Evolutionary conservation across 2,329 filamentous ascomycete species (phyloP).

Genomic region (Colletotrichum sp.): DNA sequence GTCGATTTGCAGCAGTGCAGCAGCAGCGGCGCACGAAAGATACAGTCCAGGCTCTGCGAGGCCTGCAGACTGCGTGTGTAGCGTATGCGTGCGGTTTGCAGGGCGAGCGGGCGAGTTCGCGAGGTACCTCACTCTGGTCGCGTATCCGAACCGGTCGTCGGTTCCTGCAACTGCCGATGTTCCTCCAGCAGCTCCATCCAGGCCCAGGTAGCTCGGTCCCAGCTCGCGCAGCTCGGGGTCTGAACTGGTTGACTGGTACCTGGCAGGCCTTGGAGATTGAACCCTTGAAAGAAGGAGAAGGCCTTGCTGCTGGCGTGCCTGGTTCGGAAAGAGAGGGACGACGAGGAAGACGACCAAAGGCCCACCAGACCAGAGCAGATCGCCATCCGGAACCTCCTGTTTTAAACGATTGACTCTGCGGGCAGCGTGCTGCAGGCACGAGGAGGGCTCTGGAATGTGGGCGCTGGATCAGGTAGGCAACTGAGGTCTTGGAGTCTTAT

Average conservation of each 20-base stretch:
- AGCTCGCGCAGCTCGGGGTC: not conserved
- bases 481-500: not conserved
- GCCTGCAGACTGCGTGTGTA: not conserved
- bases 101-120: not conserved
- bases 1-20: not conserved
- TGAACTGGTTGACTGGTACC: not conserved
- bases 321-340: not conserved
- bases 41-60: not conserved
- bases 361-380: not conserved
- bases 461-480: not conserved
- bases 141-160: not conserved
- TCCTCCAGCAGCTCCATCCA: not conserved
- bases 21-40: not conserved
- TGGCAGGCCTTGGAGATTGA: not conserved
- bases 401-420: constrained; percentile 13
- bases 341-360: not conserved
- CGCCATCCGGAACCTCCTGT: constrained; percentile 15
- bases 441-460: constrained; percentile 13
- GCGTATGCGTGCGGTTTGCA: not conserved
- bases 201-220: not conserved
- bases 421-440: constrained; percentile 10
- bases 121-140: not conserved
- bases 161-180: not conserved
- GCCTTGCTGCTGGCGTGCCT: not conserved
- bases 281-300: not conserved